A percentile compares a stretch with the other conserved stretches of the same genome.
Evolutionary conservation across 208 protist genomes (phyloP).

Genomic region (Vickermania ingenoplastis): DNA sequence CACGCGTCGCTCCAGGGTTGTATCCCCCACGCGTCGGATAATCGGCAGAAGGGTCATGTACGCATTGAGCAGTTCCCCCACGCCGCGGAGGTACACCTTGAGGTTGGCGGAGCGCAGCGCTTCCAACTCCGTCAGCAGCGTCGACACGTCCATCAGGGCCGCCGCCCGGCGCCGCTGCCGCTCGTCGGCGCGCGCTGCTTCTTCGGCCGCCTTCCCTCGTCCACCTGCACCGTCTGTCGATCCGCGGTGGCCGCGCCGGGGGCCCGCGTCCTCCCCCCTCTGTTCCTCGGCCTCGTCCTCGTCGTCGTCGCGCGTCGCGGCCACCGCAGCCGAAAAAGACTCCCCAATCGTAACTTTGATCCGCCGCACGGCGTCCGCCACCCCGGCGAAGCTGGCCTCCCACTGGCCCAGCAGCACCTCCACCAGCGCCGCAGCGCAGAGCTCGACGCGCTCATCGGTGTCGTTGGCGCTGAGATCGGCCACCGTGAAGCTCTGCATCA

Average conservation of each 20-base stretch:
- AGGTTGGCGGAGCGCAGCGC: constrained; percentile 48
- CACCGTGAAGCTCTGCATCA: constrained; percentile 42
- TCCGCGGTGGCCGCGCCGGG: too few species aligned
- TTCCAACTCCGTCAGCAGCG: constrained; percentile 73
- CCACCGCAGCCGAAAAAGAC: constrained; percentile 37
- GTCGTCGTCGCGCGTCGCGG: constrained; percentile 9
- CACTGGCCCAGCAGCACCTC: constrained; percentile 75
- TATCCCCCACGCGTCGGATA: constrained; percentile 18
- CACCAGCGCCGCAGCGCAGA: constrained; percentile 69
- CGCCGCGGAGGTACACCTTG: constrained; percentile 58
- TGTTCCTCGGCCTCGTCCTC: background rate
- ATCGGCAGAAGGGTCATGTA: constrained; percentile 67
- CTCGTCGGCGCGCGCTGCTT: too few species aligned
- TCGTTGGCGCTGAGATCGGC: constrained; percentile 23
- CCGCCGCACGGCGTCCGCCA: constrained; percentile 51
- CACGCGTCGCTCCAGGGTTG: constrained; percentile 36
- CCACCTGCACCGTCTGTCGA: too few species aligned
- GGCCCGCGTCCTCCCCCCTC: constrained; percentile 17
- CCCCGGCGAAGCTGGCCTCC: constrained; percentile 53
- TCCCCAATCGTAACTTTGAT: constrained; percentile 82
- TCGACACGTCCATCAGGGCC: constrained; percentile 51
- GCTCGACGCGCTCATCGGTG: constrained; percentile 46
- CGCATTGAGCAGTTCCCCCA: constrained; percentile 70
- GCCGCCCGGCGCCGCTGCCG: background rate
- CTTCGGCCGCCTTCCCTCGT: background rate